phyloP scores from a whole-genome alignment of 2,329 filamentous ascomycete genomes.

The Ceratocystis alfenasii region DNA sequence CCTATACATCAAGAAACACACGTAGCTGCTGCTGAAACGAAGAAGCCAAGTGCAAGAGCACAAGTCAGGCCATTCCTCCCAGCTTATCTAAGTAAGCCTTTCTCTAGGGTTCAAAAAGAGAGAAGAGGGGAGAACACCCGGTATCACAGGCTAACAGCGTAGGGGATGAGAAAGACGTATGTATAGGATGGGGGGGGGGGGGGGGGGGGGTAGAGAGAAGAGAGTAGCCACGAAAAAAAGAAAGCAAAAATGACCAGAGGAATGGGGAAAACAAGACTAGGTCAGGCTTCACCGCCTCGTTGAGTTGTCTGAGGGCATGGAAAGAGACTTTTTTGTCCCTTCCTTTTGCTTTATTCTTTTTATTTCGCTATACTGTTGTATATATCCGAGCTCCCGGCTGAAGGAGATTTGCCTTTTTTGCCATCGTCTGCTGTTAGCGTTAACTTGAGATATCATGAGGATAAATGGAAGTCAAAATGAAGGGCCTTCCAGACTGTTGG shows the following conservation, averaged over 20 bases:
- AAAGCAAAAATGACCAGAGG: not conserved
- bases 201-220: not conserved
- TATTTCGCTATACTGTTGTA: not conserved
- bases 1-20: not conserved
- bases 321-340: not conserved
- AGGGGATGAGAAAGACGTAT: not conserved
- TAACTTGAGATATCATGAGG: not conserved
- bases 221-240: conserved; percentile 6
- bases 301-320: conserved; percentile 3
- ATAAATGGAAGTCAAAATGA: conserved; percentile 2
- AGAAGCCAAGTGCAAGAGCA: conserved; percentile 1
- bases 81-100: conserved; percentile 11
- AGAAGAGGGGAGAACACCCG: not conserved
- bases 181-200: not conserved
- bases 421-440: not conserved
- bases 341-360: not conserved
- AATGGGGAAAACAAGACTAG: conserved; percentile 9
- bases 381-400: not conserved
- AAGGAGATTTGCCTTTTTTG: not conserved
- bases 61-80: not conserved
- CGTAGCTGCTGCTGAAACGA: not conserved
- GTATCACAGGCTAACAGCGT: not conserved
- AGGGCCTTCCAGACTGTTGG: not conserved
- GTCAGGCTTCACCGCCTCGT: conserved; percentile 10
- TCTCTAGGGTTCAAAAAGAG: not conserved